Percentiles rank a stretch among this genome's conserved stretches.
phyloP scores from a whole-genome alignment of 2,329 filamentous ascomycete genomes.

The Phaeosphaeriaceae sp. region DNA sequence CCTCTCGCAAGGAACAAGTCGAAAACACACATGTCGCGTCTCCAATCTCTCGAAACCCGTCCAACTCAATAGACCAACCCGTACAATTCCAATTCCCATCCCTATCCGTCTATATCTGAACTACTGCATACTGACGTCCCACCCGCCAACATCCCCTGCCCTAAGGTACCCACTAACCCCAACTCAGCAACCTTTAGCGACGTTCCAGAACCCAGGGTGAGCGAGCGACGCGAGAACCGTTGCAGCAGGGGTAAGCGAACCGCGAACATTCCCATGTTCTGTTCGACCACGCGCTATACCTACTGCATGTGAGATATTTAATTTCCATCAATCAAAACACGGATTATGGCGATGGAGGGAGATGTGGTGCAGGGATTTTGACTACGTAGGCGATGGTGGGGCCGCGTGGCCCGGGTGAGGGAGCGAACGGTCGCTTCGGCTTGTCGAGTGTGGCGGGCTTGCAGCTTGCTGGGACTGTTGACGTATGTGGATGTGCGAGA shows the following conservation, averaged over 20 bases:
- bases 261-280: not conserved
- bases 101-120: not conserved
- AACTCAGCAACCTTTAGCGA: conserved; percentile 2
- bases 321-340: not conserved
- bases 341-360: not conserved
- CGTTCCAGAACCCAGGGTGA: conserved; percentile 18
- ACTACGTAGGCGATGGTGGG: not conserved
- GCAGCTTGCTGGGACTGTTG: not conserved
- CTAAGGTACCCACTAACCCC: not conserved
- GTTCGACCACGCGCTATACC: not conserved
- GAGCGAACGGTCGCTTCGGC: not conserved
- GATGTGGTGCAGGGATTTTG: not conserved
- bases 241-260: conserved; percentile 16
- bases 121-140: not conserved
- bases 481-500: conserved; percentile 1
- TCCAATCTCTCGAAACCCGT: too few relatives aligned
- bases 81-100: too few relatives aligned
- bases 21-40: too few relatives aligned
- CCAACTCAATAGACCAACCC: too few relatives aligned
- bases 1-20: too few relatives aligned
- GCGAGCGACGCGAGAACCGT: conserved; percentile 15
- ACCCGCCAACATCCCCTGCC: not conserved
- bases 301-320: not conserved
- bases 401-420: not conserved
- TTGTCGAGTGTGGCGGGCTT: not conserved